Evolutionary conservation across 306 rosid genomes (phyloP), one percentile per base, ranked within the genome.

Genomic region (Vigna trinervia): DNA sequence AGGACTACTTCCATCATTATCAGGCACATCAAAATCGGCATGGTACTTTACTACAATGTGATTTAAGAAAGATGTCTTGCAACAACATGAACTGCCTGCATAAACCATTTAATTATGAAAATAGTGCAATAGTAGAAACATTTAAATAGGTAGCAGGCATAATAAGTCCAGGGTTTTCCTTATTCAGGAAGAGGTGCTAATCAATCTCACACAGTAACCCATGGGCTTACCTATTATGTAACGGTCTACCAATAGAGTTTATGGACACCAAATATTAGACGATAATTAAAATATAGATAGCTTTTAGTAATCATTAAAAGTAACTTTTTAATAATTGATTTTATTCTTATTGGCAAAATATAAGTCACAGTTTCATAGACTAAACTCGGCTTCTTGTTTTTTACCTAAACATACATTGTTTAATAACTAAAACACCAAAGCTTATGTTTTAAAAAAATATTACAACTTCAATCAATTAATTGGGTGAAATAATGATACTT

Each of bases 11-110:
- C 98, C 97, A 52, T 86, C 97, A 63, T 90, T 84, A 75, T 95
- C 98, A 6, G 96, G 92, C 70, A 78, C 92, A 58, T 92, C 98
- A 84, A 92, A 95, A 87, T 95, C 98, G 53, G 97, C 96, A 73
- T 87, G 92, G 82, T 85, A 90, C 86, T 87, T 92, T 62, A 78
- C 91, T 80, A 95, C 59, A 68, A 92, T 76, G 83, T 89, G 98
- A 84, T 92, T 94, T 80, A 92, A 78, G 90, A 95, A 95, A 83
- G 90, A 79, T 58, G 98, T 90, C 80, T 95, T 75, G 98, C 93
- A 82, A 97, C 97, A 86, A 95, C 84, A 22, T 95, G 98, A 88
- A 85, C 92, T 65, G 96, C 97, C 98, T 90, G 93, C 73, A 60
- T 78, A 17, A 85, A 80, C 53, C 62, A 79, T 60, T 61, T 17